These are phyloP conservation scores for Agaricus subrufescens DNA, from an alignment of 768 basidiomycete genomes.

Conservation along the genomic window DNA sequence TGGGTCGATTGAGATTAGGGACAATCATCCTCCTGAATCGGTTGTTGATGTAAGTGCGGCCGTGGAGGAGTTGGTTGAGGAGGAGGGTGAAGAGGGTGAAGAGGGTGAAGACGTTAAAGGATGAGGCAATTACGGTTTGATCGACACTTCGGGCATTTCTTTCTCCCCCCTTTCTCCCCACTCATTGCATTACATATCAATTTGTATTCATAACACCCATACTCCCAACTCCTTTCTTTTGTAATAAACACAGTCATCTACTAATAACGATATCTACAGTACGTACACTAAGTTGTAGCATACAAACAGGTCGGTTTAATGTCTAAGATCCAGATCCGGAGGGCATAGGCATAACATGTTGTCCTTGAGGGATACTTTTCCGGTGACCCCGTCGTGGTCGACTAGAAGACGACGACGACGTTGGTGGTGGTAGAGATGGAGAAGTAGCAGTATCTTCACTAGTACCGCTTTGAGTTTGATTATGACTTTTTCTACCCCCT, in stretches of 20 bases:
- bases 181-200: no score
- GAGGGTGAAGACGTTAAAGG: background rate
- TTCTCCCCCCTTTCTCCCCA: no score
- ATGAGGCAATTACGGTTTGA: background rate
- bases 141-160: no score
- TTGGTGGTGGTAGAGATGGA: background rate
- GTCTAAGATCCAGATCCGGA: background rate
- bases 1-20: constrained; percentile 46
- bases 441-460: background rate
- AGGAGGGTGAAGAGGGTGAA: background rate
- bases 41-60: constrained; percentile 8
- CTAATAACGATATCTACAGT: background rate
- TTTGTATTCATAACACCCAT: no score
- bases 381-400: background rate
- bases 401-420: background rate
- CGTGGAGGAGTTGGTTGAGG: background rate
- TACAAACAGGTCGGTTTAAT: background rate
- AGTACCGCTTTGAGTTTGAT: background rate
- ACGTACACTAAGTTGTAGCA: no score
- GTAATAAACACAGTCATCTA: background rate
- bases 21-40: constrained; percentile 57
- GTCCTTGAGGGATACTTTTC: background rate
- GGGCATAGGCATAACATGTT: background rate
- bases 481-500: background rate
- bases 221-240: no score